phyloP scores from a whole-genome alignment of 768 basidiomycete genomes.

The Lanmaoa pseudosensibilis region DNA sequence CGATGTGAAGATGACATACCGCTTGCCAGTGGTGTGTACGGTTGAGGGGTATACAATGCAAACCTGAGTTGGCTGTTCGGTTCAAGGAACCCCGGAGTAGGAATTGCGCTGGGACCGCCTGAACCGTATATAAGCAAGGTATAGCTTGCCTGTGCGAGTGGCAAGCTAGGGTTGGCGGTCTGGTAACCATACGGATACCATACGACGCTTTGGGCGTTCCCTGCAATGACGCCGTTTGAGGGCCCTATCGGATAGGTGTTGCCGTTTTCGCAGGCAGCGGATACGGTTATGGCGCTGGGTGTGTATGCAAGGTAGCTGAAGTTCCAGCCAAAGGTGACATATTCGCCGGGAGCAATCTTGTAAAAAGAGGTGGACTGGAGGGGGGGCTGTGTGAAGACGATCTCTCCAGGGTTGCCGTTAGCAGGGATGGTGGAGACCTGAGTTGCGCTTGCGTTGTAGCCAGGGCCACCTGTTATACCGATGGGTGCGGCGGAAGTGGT shows the following conservation, averaged over 20 bases:
- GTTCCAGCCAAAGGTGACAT: conserved; percentile 75
- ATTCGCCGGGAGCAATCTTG: conserved; percentile 58
- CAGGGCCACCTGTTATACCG: conserved; percentile 31
- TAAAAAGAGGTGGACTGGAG: conserved; percentile 60
- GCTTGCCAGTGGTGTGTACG: conserved; percentile 55
- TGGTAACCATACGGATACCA: conserved; percentile 68
- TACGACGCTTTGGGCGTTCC: conserved; percentile 47
- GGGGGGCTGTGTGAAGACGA: conserved; percentile 59
- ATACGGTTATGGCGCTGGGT: conserved; percentile 58
- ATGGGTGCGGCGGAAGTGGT: not conserved
- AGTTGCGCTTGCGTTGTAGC: conserved; percentile 24
- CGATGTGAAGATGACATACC: conserved; percentile 21
- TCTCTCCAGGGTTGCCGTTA: conserved; percentile 42
- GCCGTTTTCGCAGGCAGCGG: conserved; percentile 66
- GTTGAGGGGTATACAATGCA: conserved; percentile 60
- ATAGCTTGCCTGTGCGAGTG: conserved; percentile 61
- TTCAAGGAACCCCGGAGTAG: conserved; percentile 51
- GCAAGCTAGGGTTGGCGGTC: conserved; percentile 44
- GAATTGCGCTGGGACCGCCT: conserved; percentile 49
- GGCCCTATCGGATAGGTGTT: conserved; percentile 69
- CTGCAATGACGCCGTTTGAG: conserved; percentile 51
- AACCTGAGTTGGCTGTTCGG: conserved; percentile 56
- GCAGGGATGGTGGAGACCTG: conserved; percentile 29
- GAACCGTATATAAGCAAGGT: conserved; percentile 58
- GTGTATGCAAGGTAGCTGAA: conserved; percentile 54